phyloP scores from a whole-genome alignment of 2,329 filamentous ascomycete genomes.

The Aspergillus japonicus region DNA sequence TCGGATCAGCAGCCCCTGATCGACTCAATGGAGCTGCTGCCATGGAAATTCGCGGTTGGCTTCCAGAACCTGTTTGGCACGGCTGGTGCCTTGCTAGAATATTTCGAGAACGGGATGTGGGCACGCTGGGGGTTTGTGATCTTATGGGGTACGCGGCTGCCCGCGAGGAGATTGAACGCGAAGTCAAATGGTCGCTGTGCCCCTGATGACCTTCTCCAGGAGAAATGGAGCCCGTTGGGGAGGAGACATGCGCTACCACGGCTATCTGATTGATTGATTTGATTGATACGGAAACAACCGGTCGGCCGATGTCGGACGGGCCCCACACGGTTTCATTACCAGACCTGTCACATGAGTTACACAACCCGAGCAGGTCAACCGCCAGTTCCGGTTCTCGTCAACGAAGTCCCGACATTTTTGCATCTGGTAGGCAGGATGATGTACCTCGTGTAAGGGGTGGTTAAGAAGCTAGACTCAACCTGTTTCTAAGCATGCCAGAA shows the following conservation, averaged over 20 bases:
- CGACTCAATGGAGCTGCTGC: not conserved
- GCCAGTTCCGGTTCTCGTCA: not conserved
- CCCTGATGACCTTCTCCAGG: not conserved
- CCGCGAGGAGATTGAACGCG: not conserved
- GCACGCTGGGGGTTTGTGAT: not conserved
- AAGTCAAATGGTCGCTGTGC: not conserved
- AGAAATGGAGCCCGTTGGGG: not conserved
- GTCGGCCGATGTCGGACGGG: slow-evolving; percentile 7
- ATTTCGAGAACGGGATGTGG: not conserved
- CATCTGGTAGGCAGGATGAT: not conserved
- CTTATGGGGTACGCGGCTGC: not conserved
- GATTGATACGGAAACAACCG: slow-evolving; percentile 4
- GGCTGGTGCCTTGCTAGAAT: not conserved
- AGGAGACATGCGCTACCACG: not conserved
- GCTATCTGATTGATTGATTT: slow-evolving; percentile 11
- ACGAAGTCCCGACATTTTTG: not conserved
- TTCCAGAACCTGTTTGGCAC: not conserved
- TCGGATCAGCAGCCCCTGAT: not conserved
- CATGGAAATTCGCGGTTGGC: not conserved
- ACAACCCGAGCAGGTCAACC: not conserved
- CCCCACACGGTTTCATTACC: not conserved
- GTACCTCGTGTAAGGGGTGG: not conserved
- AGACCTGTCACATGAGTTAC: slow-evolving; percentile 1
- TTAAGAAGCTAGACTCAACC: not conserved
- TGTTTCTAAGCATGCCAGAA: not conserved